These are phyloP conservation scores for Moesziomyces antarcticus DNA, from an alignment of 1,284 basidiomycete genomes.

Conservation along the genomic window DNA sequence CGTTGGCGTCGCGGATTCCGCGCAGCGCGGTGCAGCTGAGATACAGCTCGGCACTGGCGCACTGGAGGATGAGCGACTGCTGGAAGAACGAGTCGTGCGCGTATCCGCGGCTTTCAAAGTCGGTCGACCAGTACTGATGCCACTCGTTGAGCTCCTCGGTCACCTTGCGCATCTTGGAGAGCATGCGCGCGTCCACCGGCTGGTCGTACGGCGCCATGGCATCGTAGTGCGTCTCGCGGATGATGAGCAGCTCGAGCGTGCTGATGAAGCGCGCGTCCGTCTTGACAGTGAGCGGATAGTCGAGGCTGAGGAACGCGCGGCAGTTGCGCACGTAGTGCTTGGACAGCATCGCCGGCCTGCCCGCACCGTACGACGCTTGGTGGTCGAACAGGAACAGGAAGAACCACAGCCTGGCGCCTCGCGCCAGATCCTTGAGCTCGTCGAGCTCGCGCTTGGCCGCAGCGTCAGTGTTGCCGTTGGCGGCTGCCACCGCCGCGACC, in stretches of 20 bases:
- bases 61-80: slow-evolving; percentile 84
- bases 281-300: slow-evolving; percentile 82
- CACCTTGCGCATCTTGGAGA: slow-evolving; percentile 85
- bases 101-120: slow-evolving; percentile 80
- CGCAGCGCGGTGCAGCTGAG: slow-evolving; percentile 89
- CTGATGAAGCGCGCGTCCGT: slow-evolving; percentile 89
- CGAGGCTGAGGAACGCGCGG: slow-evolving; percentile 81
- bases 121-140: slow-evolving; percentile 85
- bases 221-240: slow-evolving; percentile 88
- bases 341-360: slow-evolving; percentile 81
- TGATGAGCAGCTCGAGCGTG: slow-evolving; percentile 82
- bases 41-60: slow-evolving; percentile 92
- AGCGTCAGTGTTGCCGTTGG: slow-evolving; percentile 15
- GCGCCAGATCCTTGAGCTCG: slow-evolving; percentile 36
- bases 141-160: slow-evolving; percentile 86
- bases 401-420: slow-evolving; percentile 83
- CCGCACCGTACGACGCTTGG: slow-evolving; percentile 85
- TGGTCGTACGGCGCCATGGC: slow-evolving; percentile 86
- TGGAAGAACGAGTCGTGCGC: slow-evolving; percentile 84
- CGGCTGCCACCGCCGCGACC: slow-evolving; percentile 17
- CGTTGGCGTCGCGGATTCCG: slow-evolving; percentile 73
- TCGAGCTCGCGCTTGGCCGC: slow-evolving; percentile 32
- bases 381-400: slow-evolving; percentile 91
- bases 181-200: slow-evolving; percentile 83
- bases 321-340: slow-evolving; percentile 87